A percentile compares a stretch with the other conserved stretches of the same genome.
These are phyloP conservation scores for Fusarium caatingaense DNA, from an alignment of 2,329 filamentous ascomycete genomes.

Conservation along the genomic window DNA sequence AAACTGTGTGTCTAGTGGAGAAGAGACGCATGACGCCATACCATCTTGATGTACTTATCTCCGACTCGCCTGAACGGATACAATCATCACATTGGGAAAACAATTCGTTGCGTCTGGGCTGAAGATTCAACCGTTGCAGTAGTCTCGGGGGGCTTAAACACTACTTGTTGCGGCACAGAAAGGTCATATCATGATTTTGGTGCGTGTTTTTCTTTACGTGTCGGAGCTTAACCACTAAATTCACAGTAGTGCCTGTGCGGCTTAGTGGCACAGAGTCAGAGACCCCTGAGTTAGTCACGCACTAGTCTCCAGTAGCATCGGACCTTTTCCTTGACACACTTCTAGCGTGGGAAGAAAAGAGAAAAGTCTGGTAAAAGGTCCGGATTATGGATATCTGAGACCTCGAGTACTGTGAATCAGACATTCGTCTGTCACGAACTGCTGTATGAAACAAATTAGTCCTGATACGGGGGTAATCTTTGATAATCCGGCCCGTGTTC, in stretches of 20 bases:
- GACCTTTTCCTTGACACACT: not conserved
- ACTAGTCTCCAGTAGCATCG: not conserved
- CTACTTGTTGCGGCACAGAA: not conserved
- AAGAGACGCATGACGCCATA: not conserved
- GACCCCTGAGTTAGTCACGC: not conserved
- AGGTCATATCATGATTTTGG: too few relatives aligned
- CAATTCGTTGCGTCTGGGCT: not conserved
- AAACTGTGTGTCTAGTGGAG: not conserved
- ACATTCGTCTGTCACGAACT: not conserved
- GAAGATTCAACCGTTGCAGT: not conserved
- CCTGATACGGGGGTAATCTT: not conserved
- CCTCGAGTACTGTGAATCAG: not conserved
- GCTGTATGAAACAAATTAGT: not conserved
- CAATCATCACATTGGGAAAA: not conserved
- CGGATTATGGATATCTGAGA: not conserved
- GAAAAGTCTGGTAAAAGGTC: not conserved
- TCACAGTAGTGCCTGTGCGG: not conserved
- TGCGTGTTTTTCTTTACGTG: not conserved
- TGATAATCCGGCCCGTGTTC: not conserved
- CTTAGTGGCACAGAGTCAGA: not conserved
- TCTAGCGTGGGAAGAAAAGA: not conserved
- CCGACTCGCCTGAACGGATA: not conserved
- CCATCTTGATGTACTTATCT: not conserved
- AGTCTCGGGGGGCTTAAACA: not conserved
- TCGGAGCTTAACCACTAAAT: not conserved